These are phyloP conservation scores for Mortierella sp. DNA, from an alignment of 371 early-diverging fungal species.

Conservation along the genomic window DNA sequence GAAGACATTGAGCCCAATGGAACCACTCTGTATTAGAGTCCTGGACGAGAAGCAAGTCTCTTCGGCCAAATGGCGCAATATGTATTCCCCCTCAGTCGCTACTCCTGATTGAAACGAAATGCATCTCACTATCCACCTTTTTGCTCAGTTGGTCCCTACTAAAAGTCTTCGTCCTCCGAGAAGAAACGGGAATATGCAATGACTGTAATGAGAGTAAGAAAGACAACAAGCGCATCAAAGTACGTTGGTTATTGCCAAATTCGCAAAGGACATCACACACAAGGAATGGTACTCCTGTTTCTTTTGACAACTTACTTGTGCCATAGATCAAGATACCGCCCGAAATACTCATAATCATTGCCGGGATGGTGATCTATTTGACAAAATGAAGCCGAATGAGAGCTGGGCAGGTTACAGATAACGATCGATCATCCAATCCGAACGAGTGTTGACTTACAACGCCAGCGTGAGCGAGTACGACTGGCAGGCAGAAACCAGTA, in stretches of 20 bases:
- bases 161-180: constrained; percentile 58
- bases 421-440: too few relatives aligned
- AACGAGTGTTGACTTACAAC: constrained; percentile 58
- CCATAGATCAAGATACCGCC: constrained; percentile 91
- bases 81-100: too few relatives aligned
- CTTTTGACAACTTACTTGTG: constrained; percentile 66
- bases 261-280: not conserved
- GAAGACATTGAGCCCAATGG: too few relatives aligned
- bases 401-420: too few relatives aligned
- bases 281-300: not conserved
- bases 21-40: too few relatives aligned
- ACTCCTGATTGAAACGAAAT: not conserved
- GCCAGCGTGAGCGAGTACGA: constrained; percentile 79
- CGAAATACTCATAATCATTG: constrained; percentile 87
- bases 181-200: constrained; percentile 64
- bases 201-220: constrained; percentile 39
- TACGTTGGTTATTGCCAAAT: not conserved
- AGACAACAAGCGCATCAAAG: not conserved
- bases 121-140: not conserved
- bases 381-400: not conserved
- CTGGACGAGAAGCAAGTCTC: too few relatives aligned
- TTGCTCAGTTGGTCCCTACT: constrained; percentile 4
- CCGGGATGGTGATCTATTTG: constrained; percentile 72
- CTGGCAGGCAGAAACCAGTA: constrained; percentile 88
- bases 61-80: too few relatives aligned